phyloP scores from a whole-genome alignment of 257 asterid species.

The Rhazya stricta region DNA sequence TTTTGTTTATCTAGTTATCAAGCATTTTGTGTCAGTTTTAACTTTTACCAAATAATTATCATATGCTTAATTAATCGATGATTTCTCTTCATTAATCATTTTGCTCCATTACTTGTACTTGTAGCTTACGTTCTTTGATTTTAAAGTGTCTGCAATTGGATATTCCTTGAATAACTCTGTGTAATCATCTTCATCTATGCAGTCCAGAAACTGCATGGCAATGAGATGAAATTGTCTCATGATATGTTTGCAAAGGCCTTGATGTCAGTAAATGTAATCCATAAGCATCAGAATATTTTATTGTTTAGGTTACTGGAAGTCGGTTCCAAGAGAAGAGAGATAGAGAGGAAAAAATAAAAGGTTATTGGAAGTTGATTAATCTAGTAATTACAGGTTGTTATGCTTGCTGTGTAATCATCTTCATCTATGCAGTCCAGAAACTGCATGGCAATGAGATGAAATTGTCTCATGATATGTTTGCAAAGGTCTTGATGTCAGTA shows the following conservation, averaged over 20 bases:
- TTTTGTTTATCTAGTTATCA: neutral
- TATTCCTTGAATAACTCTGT: conserved; percentile 15
- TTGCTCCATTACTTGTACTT: neutral
- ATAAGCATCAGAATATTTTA: conserved; percentile 19
- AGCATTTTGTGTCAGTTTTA: neutral
- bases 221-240: conserved; percentile 47
- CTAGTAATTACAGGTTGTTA: conserved; percentile 38
- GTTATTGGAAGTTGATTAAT: conserved; percentile 5
- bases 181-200: conserved; percentile 24
- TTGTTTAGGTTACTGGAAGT: neutral
- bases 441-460: conserved; percentile 45
- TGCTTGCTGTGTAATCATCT: conserved; percentile 17
- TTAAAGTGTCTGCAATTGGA: neutral
- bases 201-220: conserved; percentile 57
- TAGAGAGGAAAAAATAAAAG: too few relatives aligned
- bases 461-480: conserved; percentile 40
- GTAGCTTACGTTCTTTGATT: conserved; percentile 9
- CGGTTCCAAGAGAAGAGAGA: too few relatives aligned
- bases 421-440: conserved; percentile 55
- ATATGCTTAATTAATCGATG: neutral
- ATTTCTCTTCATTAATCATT: neutral
- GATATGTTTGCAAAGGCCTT: conserved; percentile 46
- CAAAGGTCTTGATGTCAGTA: conserved; percentile 44
- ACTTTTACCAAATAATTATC: neutral
- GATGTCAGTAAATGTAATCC: conserved; percentile 51